Percentiles rank a stretch among this genome's conserved stretches.
Conservation (phyloP, 257 asterid genomes). For the Solanum stenotomum region DNA sequence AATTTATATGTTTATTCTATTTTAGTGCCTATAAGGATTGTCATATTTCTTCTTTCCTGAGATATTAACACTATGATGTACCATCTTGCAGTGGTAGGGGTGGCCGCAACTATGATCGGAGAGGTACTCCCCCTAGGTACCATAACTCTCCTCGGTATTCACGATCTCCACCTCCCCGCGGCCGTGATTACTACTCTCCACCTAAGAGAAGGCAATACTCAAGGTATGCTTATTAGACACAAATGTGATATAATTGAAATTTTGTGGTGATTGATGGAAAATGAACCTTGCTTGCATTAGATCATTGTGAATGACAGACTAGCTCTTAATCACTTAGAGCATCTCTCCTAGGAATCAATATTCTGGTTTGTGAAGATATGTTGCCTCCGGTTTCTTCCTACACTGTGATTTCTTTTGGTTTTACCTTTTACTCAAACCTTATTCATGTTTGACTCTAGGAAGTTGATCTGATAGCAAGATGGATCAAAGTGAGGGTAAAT, state of each 20-base stretch:
- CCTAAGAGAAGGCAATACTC: conserved; percentile 65
- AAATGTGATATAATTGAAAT: neutral
- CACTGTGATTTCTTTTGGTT: neutral
- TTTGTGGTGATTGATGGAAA: neutral
- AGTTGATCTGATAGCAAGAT: neutral
- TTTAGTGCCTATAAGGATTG: neutral
- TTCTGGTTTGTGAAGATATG: neutral
- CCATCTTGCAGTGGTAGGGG: conserved; percentile 26
- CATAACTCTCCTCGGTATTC: conserved; percentile 41
- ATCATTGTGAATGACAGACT: neutral
- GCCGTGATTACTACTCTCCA: conserved; percentile 62
- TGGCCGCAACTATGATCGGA: conserved; percentile 55
- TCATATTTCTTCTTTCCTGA: neutral
- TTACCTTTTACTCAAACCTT: neutral
- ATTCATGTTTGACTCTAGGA: neutral
- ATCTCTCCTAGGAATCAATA: neutral
- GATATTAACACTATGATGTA: neutral
- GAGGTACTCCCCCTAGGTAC: conserved; percentile 45
- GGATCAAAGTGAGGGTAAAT: neutral
- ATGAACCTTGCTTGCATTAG: neutral
- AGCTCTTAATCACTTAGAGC: neutral
- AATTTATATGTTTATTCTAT: neutral
- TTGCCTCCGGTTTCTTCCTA: neutral
- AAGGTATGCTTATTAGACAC: conserved; percentile 28
- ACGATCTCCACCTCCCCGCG: conserved; percentile 66